Conservation (phyloP, 176 grass and related monocot genomes). For the Zizania latifolia region DNA sequence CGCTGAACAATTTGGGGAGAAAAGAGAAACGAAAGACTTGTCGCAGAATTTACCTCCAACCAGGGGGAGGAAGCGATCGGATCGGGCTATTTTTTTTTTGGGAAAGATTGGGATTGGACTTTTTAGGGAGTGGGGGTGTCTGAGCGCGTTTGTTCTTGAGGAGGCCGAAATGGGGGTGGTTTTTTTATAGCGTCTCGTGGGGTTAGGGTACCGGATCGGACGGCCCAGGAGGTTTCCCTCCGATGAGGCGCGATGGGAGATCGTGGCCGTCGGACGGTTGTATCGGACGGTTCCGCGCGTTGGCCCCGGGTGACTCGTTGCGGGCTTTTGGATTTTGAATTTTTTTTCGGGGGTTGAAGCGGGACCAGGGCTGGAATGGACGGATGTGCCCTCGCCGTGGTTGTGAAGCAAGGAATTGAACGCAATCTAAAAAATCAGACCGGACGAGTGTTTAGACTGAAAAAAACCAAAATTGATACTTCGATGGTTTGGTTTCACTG, state of each 20-base stretch:
- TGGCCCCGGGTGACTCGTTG: neutral
- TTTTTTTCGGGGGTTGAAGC: neutral
- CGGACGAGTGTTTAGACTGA: no score
- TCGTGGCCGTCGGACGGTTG: neutral
- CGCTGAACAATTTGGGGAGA: neutral
- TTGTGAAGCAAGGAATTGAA: neutral
- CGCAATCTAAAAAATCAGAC: no score
- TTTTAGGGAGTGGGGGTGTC: neutral
- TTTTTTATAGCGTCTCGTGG: neutral
- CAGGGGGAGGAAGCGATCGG: neutral
- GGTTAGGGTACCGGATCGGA: neutral
- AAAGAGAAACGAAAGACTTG: no score
- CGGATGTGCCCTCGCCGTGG: neutral
- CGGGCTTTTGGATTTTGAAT: constrained; percentile 12
- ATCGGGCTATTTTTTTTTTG: neutral
- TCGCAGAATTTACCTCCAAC: neutral
- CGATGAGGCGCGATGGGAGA: neutral
- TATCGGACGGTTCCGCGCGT: neutral
- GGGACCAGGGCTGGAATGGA: neutral
- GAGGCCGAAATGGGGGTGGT: neutral
- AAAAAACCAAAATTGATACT: no score
- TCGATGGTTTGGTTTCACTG: no score
- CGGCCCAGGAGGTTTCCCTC: neutral
- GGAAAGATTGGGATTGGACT: neutral
- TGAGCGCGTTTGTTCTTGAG: neutral